phyloP scores from a whole-genome alignment of 331 rosid species.

The Quercus lobata region DNA sequence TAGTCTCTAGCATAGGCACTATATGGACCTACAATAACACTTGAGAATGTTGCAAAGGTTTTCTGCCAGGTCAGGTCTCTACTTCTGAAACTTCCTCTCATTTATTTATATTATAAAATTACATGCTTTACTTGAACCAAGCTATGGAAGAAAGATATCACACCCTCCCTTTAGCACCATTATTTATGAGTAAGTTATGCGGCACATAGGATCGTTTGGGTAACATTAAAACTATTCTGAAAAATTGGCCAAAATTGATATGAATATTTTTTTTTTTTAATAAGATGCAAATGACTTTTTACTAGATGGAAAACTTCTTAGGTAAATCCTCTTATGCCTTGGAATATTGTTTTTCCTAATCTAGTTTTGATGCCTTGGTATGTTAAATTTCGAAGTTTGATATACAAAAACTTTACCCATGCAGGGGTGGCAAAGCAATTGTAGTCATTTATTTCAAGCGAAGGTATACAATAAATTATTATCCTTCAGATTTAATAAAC shows the following conservation, averaged over 20 bases:
- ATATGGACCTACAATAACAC: too few relatives aligned
- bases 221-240: constrained; percentile 55
- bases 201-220: too few relatives aligned
- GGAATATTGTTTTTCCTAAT: constrained; percentile 14
- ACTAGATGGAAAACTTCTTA: constrained; percentile 73
- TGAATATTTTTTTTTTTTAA: too few relatives aligned
- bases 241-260: constrained; percentile 59
- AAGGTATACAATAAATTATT: constrained; percentile 77
- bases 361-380: constrained; percentile 6
- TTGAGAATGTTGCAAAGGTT: too few relatives aligned
- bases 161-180: too few relatives aligned
- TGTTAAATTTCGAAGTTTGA: constrained; percentile 18
- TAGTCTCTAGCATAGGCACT: too few relatives aligned
- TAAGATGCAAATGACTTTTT: constrained; percentile 48
- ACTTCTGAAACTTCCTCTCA: too few relatives aligned
- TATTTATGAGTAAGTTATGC: too few relatives aligned
- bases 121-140: too few relatives aligned
- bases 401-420: constrained; percentile 11
- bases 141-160: too few relatives aligned
- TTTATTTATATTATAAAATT: too few relatives aligned
- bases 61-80: too few relatives aligned
- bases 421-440: constrained; percentile 67
- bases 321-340: constrained; percentile 49
- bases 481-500: constrained; percentile 89
- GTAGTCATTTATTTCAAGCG: constrained; percentile 77